Percentiles rank a stretch among this genome's conserved stretches.
Evolutionary conservation across 2,329 filamentous ascomycete species (phyloP).

Genomic region (Phaeoacremonium minimum): DNA sequence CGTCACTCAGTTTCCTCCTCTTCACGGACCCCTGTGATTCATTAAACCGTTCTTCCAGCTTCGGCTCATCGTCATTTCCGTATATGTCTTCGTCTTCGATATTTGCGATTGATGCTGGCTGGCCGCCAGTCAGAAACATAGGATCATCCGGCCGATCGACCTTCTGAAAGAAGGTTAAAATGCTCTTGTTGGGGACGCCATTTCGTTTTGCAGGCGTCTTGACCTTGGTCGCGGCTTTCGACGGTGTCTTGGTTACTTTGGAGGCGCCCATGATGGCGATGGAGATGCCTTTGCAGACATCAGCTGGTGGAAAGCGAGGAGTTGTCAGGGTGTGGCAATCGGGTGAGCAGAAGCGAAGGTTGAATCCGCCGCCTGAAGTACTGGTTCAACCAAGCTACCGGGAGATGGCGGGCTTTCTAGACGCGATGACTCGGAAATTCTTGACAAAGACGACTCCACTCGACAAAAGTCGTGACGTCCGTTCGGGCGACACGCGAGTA

Average conservation of each 20-base stretch:
- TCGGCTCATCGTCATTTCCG: conserved; percentile 10
- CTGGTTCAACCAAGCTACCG: too few relatives aligned
- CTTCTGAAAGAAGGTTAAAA: conserved; percentile 73
- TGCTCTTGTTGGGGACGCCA: conserved; percentile 53
- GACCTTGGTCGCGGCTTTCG: conserved; percentile 1
- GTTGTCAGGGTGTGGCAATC: too few relatives aligned
- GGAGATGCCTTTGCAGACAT: too few relatives aligned
- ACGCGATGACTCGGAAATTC: too few relatives aligned
- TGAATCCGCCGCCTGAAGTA: too few relatives aligned
- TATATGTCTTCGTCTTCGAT: conserved; percentile 15
- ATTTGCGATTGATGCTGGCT: conserved; percentile 3
- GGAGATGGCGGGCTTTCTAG: too few relatives aligned
- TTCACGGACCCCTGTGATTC: conserved; percentile 31
- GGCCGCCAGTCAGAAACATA: conserved; percentile 43
- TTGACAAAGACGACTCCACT: too few relatives aligned
- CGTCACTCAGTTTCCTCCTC: conserved; percentile 34
- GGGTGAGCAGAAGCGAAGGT: too few relatives aligned
- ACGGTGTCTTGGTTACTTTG: conserved; percentile 3
- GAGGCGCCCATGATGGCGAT: conserved; percentile 8
- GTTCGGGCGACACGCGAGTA: too few relatives aligned
- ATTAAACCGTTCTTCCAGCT: conserved; percentile 27
- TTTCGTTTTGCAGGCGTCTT: conserved; percentile 27
- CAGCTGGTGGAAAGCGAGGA: too few relatives aligned
- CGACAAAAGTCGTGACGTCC: too few relatives aligned
- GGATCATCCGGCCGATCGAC: conserved; percentile 53